These are phyloP conservation scores for Lactuca saligna DNA, from an alignment of 129 eudicot genomes.

Conservation along the genomic window DNA sequence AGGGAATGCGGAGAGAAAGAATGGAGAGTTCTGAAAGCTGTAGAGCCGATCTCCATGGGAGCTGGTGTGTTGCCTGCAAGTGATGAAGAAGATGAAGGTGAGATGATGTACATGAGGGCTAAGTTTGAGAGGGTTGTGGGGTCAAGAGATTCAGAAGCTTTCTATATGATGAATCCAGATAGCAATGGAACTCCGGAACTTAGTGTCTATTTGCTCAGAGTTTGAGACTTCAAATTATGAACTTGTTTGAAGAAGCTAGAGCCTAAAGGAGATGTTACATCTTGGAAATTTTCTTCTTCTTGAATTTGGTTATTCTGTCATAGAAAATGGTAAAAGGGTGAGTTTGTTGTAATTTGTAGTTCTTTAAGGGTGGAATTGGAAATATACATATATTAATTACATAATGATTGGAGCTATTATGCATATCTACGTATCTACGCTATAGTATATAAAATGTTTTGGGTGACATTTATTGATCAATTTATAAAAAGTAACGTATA, in stretches of 20 bases:
- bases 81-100: conserved; percentile 51
- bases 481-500: too few relatives aligned
- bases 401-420: neutral
- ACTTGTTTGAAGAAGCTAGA: conserved; percentile 27
- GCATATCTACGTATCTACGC: too few relatives aligned
- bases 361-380: conserved; percentile 53
- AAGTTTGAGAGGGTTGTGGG: conserved; percentile 88
- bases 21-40: conserved; percentile 65
- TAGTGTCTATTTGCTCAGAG: conserved; percentile 82
- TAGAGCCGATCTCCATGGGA: conserved; percentile 85
- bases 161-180: conserved; percentile 93
- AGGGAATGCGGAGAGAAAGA: conserved; percentile 71
- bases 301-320: conserved; percentile 23
- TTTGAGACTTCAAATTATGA: conserved; percentile 30
- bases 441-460: neutral
- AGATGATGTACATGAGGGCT: conserved; percentile 89
- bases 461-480: too few relatives aligned
- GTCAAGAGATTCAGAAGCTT: conserved; percentile 81
- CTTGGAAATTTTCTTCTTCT: conserved; percentile 19
- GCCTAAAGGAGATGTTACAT: conserved; percentile 18
- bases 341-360: conserved; percentile 41
- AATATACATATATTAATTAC: conserved; percentile 44
- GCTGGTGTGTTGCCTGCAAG: conserved; percentile 75
- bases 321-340: conserved; percentile 39
- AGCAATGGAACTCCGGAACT: conserved; percentile 87